Evolutionary conservation across 352 stramenopile genomes (phyloP).

Genomic region (Globisporangium emineosum): DNA sequence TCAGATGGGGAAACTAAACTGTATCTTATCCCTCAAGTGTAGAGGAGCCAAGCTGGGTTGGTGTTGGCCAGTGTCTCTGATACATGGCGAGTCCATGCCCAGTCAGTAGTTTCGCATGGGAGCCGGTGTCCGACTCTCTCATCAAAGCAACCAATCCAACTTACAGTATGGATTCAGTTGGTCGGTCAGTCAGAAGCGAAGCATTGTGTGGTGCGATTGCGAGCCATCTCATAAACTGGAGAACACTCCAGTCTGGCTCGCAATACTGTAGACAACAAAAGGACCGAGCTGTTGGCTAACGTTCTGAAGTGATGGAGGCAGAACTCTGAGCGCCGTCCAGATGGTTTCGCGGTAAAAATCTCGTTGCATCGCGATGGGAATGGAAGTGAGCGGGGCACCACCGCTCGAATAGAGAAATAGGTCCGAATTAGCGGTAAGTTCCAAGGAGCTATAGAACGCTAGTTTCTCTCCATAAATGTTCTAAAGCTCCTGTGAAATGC

Average conservation of each 20-base stretch:
- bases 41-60: neutral
- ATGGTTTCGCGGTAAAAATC: slow-evolving; percentile 4
- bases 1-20: neutral
- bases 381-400: slow-evolving; percentile 1
- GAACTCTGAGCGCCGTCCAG: slow-evolving; percentile 4
- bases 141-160: neutral
- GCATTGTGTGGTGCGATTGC: neutral
- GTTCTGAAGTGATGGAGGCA: slow-evolving; percentile 8
- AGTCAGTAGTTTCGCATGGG: neutral
- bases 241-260: neutral
- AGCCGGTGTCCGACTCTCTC: slow-evolving; percentile 6
- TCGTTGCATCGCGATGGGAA: slow-evolving; percentile 1
- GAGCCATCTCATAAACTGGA: neutral
- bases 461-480: too few species aligned
- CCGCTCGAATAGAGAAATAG: slow-evolving; percentile 12
- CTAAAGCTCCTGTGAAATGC: neutral
- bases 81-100: neutral
- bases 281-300: slow-evolving; percentile 7
- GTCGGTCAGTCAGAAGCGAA: neutral
- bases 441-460: too few species aligned
- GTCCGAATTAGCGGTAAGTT: neutral
- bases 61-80: neutral
- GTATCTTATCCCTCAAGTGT: neutral
- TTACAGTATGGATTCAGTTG: neutral
- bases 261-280: neutral